phyloP scores from a whole-genome alignment of 1,284 basidiomycete species.

The Ganoderma leucocontextum region DNA sequence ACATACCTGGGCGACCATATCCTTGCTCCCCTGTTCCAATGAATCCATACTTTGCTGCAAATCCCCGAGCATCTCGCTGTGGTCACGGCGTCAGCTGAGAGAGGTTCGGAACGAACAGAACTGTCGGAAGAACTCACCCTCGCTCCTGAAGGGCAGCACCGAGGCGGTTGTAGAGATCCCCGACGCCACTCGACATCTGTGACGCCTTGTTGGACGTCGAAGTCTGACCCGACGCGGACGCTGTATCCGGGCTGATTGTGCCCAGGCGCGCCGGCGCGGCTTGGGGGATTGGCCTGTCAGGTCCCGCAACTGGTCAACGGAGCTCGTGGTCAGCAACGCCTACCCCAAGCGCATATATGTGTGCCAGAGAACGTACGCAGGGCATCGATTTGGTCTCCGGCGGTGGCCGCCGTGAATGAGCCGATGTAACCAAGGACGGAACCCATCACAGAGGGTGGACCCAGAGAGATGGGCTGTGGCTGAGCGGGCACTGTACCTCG shows the following conservation, averaged over 20 bases:
- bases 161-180: conserved; percentile 55
- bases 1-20: conserved; percentile 69
- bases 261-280: conserved; percentile 16
- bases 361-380: conserved; percentile 52
- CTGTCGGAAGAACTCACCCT: conserved; percentile 53
- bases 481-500: conserved; percentile 56
- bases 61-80: conserved; percentile 64
- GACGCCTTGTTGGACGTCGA: conserved; percentile 35
- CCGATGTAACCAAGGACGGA: conserved; percentile 53
- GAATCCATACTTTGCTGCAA: conserved; percentile 69
- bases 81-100: conserved; percentile 3
- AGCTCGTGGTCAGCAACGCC: conserved; percentile 10
- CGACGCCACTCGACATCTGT: conserved; percentile 46
- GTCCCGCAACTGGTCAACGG: conserved; percentile 63
- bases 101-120: background rate
- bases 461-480: conserved; percentile 67
- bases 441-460: conserved; percentile 61
- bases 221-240: conserved; percentile 22
- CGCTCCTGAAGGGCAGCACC: conserved; percentile 66
- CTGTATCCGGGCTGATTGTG: conserved; percentile 12
- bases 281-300: conserved; percentile 58
- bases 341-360: background rate
- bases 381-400: conserved; percentile 66
- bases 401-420: conserved; percentile 41
- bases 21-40: conserved; percentile 68